Evolutionary conservation across 2,329 filamentous ascomycete species (phyloP).

Genomic region (Furcasterigmium furcatum): DNA sequence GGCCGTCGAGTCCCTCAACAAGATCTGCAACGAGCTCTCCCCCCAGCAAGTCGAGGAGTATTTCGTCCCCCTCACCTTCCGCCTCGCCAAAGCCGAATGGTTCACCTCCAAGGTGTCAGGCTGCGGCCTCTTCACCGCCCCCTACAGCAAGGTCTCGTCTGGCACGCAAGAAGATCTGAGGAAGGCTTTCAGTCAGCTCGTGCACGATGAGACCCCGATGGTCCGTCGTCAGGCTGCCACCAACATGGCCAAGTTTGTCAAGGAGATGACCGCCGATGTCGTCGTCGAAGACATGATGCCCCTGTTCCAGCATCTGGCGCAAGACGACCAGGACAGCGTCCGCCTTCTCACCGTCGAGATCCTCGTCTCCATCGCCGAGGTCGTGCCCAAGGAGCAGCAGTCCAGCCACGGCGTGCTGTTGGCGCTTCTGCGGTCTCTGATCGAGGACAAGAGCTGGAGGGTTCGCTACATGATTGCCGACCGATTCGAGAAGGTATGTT

Average conservation of each 20-base stretch:
- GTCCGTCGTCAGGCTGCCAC: constrained; percentile 95
- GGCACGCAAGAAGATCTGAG: constrained; percentile 88
- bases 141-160: constrained; percentile 87
- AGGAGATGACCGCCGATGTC: constrained; percentile 87
- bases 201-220: constrained; percentile 99
- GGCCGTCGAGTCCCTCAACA: constrained; percentile 99
- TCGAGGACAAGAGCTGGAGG: constrained; percentile 99
- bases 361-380: constrained; percentile 92
- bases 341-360: constrained; percentile 94
- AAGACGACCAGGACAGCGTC: constrained; percentile 97
- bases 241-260: constrained; percentile 95
- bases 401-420: constrained; percentile 91
- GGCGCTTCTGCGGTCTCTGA: constrained; percentile 84
- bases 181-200: constrained; percentile 86
- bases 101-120: constrained; percentile 99
- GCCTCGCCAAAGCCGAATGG: constrained; percentile 98
- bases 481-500: constrained; percentile 85
- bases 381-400: constrained; percentile 97
- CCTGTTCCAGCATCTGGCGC: constrained; percentile 93
- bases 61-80: constrained; percentile 92
- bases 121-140: constrained; percentile 88
- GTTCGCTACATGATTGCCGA: constrained; percentile 99
- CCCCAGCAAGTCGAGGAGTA: constrained; percentile 92
- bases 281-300: constrained; percentile 99
- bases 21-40: constrained; percentile 92